Conservation (phyloP, 805 yeast genomes). For the Yamadazyma philogaea region DNA sequence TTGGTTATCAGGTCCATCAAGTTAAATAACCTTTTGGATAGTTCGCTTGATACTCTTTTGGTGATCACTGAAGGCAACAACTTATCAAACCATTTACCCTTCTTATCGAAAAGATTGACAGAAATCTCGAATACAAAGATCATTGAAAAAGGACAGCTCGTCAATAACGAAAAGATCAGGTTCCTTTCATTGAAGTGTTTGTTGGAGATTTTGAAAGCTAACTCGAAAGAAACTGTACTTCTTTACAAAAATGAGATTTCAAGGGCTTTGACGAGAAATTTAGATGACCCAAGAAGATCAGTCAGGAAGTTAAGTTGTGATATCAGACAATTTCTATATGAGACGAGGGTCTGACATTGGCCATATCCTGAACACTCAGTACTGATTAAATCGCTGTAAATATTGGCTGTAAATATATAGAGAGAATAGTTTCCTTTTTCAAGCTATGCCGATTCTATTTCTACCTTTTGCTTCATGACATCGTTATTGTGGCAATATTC, state of each 20-base stretch:
- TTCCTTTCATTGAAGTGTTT: conserved; percentile 57
- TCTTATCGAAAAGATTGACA: conserved; percentile 55
- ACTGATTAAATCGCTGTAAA: too few relatives aligned
- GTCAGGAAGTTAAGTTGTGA: conserved; percentile 77
- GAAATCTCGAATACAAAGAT: conserved; percentile 24
- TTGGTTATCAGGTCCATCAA: conserved; percentile 63
- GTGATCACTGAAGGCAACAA: conserved; percentile 55
- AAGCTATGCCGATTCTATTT: too few relatives aligned
- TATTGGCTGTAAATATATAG: too few relatives aligned
- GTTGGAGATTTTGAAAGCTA: conserved; percentile 34
- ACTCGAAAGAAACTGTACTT: conserved; percentile 40
- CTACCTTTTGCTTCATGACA: not conserved
- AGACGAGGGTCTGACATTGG: too few relatives aligned
- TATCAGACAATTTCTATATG: conserved; percentile 74
- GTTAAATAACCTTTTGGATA: conserved; percentile 50
- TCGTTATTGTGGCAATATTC: not conserved
- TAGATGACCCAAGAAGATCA: conserved; percentile 72
- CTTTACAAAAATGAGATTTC: conserved; percentile 54
- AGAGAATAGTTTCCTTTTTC: too few relatives aligned
- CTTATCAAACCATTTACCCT: conserved; percentile 50
- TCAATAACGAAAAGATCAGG: conserved; percentile 52
- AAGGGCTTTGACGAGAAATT: conserved; percentile 42
- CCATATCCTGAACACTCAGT: too few relatives aligned
- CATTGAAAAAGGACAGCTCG: conserved; percentile 13
- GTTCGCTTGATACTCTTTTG: conserved; percentile 58